These are phyloP conservation scores for Kwoniella dendrophila DNA, from an alignment of 768 basidiomycete genomes.

Conservation along the genomic window DNA sequence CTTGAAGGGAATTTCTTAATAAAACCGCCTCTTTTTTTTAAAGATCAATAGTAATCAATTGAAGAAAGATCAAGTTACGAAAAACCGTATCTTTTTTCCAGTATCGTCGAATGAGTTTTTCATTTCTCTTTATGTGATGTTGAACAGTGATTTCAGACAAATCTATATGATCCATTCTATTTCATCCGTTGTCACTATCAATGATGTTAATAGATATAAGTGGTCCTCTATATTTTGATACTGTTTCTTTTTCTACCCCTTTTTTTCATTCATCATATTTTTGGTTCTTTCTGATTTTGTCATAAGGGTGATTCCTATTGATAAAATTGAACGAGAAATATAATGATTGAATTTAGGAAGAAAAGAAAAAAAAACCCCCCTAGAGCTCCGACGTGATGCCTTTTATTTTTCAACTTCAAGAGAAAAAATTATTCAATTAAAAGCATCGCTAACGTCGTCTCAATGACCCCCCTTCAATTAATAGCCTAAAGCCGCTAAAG, in stretches of 20 bases:
- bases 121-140: no score
- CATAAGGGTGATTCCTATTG: constrained; percentile 37
- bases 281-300: neutral
- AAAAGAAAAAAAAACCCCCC: constrained; percentile 9
- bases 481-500: constrained; percentile 57
- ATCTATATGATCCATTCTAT: no score
- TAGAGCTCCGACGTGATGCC: constrained; percentile 55
- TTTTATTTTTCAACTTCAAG: no score
- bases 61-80: no score
- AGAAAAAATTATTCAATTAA: constrained; percentile 8
- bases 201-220: no score
- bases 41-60: neutral
- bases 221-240: no score
- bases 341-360: no score
- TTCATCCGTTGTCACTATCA: no score
- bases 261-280: neutral
- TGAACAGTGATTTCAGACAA: no score
- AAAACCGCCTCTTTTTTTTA: constrained; percentile 6
- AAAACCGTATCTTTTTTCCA: no score
- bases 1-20: neutral
- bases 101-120: constrained; percentile 8
- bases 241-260: no score
- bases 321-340: neutral
- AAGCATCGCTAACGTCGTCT: constrained; percentile 52
- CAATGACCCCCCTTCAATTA: constrained; percentile 51